Base-by-base conservation (phyloP, 805 yeast genomes). In the Candida silvicultrix region DNA sequence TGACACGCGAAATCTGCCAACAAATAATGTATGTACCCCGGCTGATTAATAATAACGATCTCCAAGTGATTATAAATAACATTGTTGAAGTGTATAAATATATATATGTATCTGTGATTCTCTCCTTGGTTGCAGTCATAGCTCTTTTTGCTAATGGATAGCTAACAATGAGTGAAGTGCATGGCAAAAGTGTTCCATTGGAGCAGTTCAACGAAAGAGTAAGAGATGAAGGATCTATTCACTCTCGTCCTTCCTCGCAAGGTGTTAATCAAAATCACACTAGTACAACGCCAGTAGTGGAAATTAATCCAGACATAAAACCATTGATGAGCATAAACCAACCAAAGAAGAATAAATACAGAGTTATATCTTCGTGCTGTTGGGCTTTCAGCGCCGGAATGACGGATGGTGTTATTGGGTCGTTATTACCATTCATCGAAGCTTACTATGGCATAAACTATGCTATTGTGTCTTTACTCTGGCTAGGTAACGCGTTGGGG, bases 401-500 rank as follows among this genome's bases (percentile, higher is more conserved):
- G 51, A 56, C 71, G 23, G 85, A 80, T 55, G 80, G 80, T 47
- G 77, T 80, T 14, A 75, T 81, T 1, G 85, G 85, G 48, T 81
- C 83, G 0, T 59, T 80, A n/a, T 60, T 80, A 43, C 83, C 82
- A 6, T 62, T 65, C 38, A 74, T 80, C 36, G 84, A 80, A 51
- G 56, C 45, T 5, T 67, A 71, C 55, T 80, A 78, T 55, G 44
- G 55, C 32, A 67, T 80, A 44, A 64, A 64, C 18, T 80, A 80
- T 54, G 68, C 81, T 2, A 53, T 75, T n/a, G 82, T 78, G 2
- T 78, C 85, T 2, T 54, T 75, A 45, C 70, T 80, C 42, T 80
- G 85, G 84, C 59, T 80, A 49, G 68, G 78, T 31, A 77, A 71
- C 56, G 81, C 84, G 0, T 43, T 70, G n/a, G 85, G 85, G 1